Percentiles rank a stretch among this genome's conserved stretches.
Conservation (phyloP, 352 stramenopile genomes). For the Pythium myriotylum region DNA sequence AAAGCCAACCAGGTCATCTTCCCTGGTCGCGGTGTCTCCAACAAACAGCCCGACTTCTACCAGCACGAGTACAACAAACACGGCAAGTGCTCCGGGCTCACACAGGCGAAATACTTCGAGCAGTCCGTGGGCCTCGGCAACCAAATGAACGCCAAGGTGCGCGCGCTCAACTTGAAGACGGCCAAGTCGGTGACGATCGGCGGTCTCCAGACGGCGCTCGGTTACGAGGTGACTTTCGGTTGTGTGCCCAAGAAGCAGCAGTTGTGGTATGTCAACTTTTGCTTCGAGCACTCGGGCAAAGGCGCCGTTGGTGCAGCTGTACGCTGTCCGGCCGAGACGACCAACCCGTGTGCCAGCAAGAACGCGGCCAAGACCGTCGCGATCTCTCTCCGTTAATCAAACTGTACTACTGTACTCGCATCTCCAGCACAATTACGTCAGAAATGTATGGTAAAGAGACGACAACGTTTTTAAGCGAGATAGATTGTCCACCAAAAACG, state of each 20-base stretch:
- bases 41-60: conserved; percentile 8
- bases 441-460: too few relatives aligned
- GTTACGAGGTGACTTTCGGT: too few relatives aligned
- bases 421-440: too few relatives aligned
- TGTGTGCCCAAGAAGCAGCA: background rate
- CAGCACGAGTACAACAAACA: conserved; percentile 8
- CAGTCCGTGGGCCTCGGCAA: background rate
- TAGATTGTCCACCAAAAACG: too few relatives aligned
- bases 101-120: conserved; percentile 1
- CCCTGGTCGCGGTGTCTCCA: background rate
- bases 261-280: conserved; percentile 2
- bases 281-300: background rate
- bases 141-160: background rate
- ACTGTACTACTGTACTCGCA: too few relatives aligned
- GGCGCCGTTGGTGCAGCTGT: too few relatives aligned
- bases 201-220: too few relatives aligned
- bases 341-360: too few relatives aligned
- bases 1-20: conserved; percentile 1
- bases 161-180: background rate
- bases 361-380: too few relatives aligned
- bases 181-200: background rate
- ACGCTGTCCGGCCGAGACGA: too few relatives aligned
- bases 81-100: conserved; percentile 5
- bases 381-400: too few relatives aligned
- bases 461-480: too few relatives aligned